Conservation (phyloP, 1,284 basidiomycete species). For the Lentinula novae-zelandiae region DNA sequence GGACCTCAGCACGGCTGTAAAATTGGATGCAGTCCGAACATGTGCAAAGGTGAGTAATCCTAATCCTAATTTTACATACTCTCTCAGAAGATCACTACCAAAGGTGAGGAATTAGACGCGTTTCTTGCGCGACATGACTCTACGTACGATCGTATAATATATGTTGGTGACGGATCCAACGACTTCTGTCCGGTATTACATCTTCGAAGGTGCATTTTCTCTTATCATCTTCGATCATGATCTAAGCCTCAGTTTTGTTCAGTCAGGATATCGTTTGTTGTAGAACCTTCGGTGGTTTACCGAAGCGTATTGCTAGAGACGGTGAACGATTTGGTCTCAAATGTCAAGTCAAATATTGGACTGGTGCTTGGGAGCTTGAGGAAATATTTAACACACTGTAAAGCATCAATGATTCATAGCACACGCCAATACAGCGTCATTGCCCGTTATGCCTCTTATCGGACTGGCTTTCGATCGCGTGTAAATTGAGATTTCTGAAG, state of each 20-base stretch:
- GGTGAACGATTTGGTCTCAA: conserved; percentile 62
- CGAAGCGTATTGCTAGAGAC: conserved; percentile 71
- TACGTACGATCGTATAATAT: conserved; percentile 79
- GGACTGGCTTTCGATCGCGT: background rate
- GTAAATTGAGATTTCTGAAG: background rate
- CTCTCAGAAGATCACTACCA: background rate
- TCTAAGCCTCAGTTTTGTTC: conserved; percentile 1
- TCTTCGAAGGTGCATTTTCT: conserved; percentile 58
- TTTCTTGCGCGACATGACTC: conserved; percentile 73
- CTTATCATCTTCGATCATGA: background rate
- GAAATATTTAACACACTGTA: conserved; percentile 60
- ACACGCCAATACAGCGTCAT: background rate
- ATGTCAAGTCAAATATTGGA: conserved; percentile 79
- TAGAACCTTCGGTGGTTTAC: conserved; percentile 71
- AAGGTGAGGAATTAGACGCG: conserved; percentile 84
- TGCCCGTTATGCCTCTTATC: background rate
- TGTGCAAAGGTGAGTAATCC: conserved; percentile 84
- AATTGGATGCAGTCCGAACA: conserved; percentile 92
- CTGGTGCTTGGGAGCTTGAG: conserved; percentile 92
- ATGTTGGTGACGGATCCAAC: conserved; percentile 93
- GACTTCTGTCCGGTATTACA: conserved; percentile 93
- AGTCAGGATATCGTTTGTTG: conserved; percentile 81
- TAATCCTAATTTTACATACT: background rate
- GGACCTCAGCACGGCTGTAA: conserved; percentile 82
- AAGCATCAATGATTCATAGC: background rate